Evolutionary conservation across 768 basidiomycete genomes (phyloP).

Genomic region (Polyporus arcularius): DNA sequence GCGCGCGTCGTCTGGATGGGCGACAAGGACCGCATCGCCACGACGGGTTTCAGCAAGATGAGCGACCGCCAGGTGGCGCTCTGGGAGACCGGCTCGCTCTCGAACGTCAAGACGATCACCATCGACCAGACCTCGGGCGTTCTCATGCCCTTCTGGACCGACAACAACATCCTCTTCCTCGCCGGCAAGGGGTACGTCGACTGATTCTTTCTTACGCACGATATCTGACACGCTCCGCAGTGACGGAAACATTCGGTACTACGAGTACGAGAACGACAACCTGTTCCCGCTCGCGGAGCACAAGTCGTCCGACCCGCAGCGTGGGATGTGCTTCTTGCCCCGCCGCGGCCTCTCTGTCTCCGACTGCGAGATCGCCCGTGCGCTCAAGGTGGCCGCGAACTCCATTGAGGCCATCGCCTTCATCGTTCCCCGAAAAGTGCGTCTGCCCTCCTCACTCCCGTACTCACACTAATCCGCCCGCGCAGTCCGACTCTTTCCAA

Average conservation of each 20-base stretch:
- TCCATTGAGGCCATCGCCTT: slow-evolving; percentile 91
- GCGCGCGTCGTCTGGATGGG: slow-evolving; percentile 91
- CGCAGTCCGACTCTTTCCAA: slow-evolving; percentile 91
- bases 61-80: slow-evolving; percentile 88
- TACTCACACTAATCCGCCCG: not conserved
- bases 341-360: slow-evolving; percentile 84
- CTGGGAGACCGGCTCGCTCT: slow-evolving; percentile 84
- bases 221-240: slow-evolving; percentile 39
- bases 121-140: slow-evolving; percentile 93
- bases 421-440: slow-evolving; percentile 90
- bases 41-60: slow-evolving; percentile 97
- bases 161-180: slow-evolving; percentile 89
- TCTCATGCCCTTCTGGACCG: slow-evolving; percentile 96
- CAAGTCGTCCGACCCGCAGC: slow-evolving; percentile 90
- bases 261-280: slow-evolving; percentile 88
- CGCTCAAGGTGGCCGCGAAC: slow-evolving; percentile 79
- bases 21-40: slow-evolving; percentile 82
- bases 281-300: slow-evolving; percentile 79
- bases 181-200: slow-evolving; percentile 83
- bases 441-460: not conserved
- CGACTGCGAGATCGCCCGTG: slow-evolving; percentile 94
- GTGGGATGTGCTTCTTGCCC: slow-evolving; percentile 96
- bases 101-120: slow-evolving; percentile 71
- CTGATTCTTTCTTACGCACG: not conserved
- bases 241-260: slow-evolving; percentile 98